A percentile compares a stretch with the other conserved stretches of the same genome.
phyloP scores from a whole-genome alignment of 208 protist species.

The Acanthamoeba sp. region DNA sequence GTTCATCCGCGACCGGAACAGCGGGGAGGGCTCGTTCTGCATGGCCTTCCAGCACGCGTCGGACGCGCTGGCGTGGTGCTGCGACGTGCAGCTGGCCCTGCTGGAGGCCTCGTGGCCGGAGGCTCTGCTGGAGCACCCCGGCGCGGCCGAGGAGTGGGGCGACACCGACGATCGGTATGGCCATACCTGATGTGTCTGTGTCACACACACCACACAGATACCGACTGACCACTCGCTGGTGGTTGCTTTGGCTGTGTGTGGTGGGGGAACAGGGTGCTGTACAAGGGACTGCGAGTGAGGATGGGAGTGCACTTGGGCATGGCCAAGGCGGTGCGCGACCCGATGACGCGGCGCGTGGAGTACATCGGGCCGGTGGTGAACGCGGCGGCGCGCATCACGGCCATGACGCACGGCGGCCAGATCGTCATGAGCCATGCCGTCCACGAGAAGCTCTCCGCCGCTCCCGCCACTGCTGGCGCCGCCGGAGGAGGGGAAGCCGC shows the following conservation, averaged over 20 bases:
- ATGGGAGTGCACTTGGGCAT: slow-evolving; percentile 19
- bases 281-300: slow-evolving; percentile 28
- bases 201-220: no score
- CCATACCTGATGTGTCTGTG: no score
- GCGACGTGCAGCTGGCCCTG: not conserved
- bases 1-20: not conserved
- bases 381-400: not conserved
- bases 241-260: no score
- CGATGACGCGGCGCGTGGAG: not conserved
- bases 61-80: not conserved
- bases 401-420: slow-evolving; percentile 21
- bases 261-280: not conserved
- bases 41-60: slow-evolving; percentile 32
- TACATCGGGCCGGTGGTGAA: not conserved
- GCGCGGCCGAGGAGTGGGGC: not conserved
- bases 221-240: no score
- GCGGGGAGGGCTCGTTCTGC: slow-evolving; percentile 51
- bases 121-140: not conserved
- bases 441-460: no score
- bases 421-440: not conserved
- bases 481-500: no score
- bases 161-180: not conserved
- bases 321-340: not conserved
- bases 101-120: not conserved
- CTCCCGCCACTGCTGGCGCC: no score